Percentiles rank a stretch among this genome's conserved stretches.
Conservation (phyloP, 176 grass and related monocot genomes). For the Hordeum marinum region DNA sequence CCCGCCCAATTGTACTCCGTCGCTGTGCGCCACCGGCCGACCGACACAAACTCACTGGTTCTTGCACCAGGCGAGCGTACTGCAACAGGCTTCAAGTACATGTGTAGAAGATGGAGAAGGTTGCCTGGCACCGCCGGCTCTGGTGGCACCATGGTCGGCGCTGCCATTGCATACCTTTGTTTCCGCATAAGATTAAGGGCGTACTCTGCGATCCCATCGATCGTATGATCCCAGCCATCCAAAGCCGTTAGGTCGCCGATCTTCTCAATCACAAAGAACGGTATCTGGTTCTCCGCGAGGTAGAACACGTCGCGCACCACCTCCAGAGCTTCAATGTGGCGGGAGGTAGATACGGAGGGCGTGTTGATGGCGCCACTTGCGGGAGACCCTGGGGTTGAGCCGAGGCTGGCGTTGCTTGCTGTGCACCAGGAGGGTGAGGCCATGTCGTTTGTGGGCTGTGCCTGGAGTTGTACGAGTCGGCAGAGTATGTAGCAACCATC, state of each 20-base stretch:
- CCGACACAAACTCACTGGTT: not conserved
- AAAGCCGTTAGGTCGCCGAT: not conserved
- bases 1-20: not conserved
- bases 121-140: not conserved
- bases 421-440: no score
- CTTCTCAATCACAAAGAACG: conserved; percentile 10
- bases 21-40: conserved; percentile 12
- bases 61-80: no score
- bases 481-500: conserved; percentile 6
- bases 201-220: not conserved
- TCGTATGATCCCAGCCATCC: fast-evolving
- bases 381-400: no score
- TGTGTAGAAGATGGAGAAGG: conserved; percentile 24
- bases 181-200: not conserved
- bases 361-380: no score
- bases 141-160: not conserved
- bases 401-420: no score
- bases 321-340: not conserved
- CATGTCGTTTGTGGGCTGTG: no score
- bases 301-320: conserved; percentile 8
- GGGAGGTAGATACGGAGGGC: no score
- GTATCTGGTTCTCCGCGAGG: no score
- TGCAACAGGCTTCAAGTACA: not conserved
- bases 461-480: not conserved
- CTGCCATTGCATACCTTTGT: not conserved